These are phyloP conservation scores for Zalerion maritima DNA, from an alignment of 495 filamentous ascomycete genomes.

Conservation along the genomic window DNA sequence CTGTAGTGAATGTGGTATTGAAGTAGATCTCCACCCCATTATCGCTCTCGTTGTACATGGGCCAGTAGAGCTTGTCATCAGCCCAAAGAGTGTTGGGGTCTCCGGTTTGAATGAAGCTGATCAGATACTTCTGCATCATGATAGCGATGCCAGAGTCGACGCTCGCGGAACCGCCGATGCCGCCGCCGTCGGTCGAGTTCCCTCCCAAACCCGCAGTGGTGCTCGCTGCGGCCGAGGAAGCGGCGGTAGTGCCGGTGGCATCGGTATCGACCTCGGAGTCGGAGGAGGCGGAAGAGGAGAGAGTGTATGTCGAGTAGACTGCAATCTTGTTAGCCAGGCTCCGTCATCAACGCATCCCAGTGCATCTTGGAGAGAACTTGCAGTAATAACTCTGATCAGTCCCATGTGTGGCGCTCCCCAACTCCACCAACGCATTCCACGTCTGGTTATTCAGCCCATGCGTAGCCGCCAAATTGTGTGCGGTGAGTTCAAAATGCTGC, in stretches of 20 bases:
- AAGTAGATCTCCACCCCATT: slow-evolving; percentile 14
- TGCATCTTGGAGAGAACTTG: not conserved
- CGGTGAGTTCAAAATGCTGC: slow-evolving; percentile 21
- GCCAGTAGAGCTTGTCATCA: slow-evolving; percentile 21
- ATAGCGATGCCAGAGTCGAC: slow-evolving; percentile 8
- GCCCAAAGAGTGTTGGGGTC: slow-evolving; percentile 20
- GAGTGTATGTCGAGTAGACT: slow-evolving; percentile 21
- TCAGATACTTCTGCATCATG: slow-evolving; percentile 18
- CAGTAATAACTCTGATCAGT: slow-evolving; percentile 23
- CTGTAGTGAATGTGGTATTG: slow-evolving; percentile 17
- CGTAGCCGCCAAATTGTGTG: slow-evolving; percentile 18
- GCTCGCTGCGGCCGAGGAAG: slow-evolving; percentile 1
- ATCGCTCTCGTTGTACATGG: slow-evolving; percentile 12
- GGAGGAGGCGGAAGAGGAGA: slow-evolving; percentile 4
- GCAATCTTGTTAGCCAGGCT: not conserved
- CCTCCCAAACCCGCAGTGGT: not conserved
- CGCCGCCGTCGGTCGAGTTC: slow-evolving; percentile 3
- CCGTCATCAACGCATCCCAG: too few relatives aligned
- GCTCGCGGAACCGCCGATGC: slow-evolving; percentile 2
- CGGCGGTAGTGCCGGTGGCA: slow-evolving; percentile 8
- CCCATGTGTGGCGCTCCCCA: slow-evolving; percentile 17
- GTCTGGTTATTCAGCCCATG: slow-evolving; percentile 19
- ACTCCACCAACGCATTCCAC: slow-evolving; percentile 18
- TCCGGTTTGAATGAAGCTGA: slow-evolving; percentile 20
- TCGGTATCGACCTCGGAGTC: too few relatives aligned